Conservation (phyloP, 2,329 filamentous ascomycete species). For the Fusarium sp. region DNA sequence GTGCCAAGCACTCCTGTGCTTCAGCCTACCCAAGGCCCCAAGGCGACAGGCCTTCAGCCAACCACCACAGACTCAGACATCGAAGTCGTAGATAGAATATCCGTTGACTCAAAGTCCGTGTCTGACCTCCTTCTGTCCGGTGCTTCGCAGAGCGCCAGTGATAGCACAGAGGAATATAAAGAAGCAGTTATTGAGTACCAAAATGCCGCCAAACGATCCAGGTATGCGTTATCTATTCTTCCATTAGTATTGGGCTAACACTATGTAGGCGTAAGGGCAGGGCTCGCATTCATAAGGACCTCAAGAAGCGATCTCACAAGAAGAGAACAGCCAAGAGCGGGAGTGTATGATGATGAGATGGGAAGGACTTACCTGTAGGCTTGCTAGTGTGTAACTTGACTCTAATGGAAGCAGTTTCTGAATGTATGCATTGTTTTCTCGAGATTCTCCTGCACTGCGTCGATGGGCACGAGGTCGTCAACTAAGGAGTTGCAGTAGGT, state of each 20-base stretch:
- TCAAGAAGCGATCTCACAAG: neutral
- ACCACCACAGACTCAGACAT: neutral
- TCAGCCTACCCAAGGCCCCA: neutral
- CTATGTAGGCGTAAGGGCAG: neutral
- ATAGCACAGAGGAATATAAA: neutral
- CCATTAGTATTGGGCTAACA: neutral
- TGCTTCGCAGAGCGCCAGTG: neutral
- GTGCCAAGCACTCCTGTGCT: neutral
- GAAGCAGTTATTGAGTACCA: neutral
- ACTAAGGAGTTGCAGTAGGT: neutral
- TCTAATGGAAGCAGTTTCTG: neutral
- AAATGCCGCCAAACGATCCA: neutral
- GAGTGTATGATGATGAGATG: neutral
- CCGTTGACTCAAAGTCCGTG: constrained; percentile 10
- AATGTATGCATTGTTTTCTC: neutral
- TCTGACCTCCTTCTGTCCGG: constrained; percentile 12
- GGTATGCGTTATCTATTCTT: neutral
- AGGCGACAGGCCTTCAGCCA: neutral
- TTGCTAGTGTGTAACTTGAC: neutral
- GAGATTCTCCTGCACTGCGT: neutral
- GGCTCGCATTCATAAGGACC: neutral
- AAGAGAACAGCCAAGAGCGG: neutral
- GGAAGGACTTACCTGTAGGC: neutral
- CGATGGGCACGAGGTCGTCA: accelerated
- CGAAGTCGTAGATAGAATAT: neutral